Evolutionary conservation across 805 yeast genomes (phyloP).

Genomic region (Lipomyces anomalus): DNA sequence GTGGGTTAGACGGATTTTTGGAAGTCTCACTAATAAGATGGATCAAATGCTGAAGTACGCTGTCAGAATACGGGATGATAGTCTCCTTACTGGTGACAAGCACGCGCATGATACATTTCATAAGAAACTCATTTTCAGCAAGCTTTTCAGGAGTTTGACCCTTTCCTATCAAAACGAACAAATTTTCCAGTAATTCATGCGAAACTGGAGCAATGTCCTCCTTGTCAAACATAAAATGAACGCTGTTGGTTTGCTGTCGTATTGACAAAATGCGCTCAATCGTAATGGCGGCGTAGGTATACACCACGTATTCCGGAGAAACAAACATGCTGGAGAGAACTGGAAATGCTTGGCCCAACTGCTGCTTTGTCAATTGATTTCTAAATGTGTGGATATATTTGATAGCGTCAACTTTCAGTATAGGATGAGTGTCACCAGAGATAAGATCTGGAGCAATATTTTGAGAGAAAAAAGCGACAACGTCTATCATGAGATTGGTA

Average conservation of each 20-base stretch:
- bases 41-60: slow-evolving; percentile 60
- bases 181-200: slow-evolving; percentile 54
- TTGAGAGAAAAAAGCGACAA: slow-evolving; percentile 73
- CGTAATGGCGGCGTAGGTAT: slow-evolving; percentile 90
- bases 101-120: slow-evolving; percentile 83
- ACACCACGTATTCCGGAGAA: slow-evolving; percentile 68
- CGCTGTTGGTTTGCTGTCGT: slow-evolving; percentile 37
- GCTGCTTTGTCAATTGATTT: slow-evolving; percentile 85
- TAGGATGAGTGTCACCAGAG: slow-evolving; percentile 53
- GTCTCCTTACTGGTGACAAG: slow-evolving; percentile 62
- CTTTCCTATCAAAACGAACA: slow-evolving; percentile 61
- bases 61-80: slow-evolving; percentile 30
- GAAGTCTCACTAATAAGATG: slow-evolving; percentile 64
- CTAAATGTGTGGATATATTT: slow-evolving; percentile 84
- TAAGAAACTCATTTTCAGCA: slow-evolving; percentile 90
- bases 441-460: slow-evolving; percentile 80
- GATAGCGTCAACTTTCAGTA: slow-evolving; percentile 86
- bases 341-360: slow-evolving; percentile 73
- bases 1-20: slow-evolving; percentile 92
- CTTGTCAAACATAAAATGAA: slow-evolving; percentile 58
- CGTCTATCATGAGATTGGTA: slow-evolving; percentile 77
- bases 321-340: slow-evolving; percentile 64
- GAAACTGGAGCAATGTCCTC: slow-evolving; percentile 62
- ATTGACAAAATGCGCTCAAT: slow-evolving; percentile 81
- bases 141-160: slow-evolving; percentile 76